These are phyloP conservation scores for Populus nigra DNA, from an alignment of 345 rosid genomes.

Conservation along the genomic window DNA sequence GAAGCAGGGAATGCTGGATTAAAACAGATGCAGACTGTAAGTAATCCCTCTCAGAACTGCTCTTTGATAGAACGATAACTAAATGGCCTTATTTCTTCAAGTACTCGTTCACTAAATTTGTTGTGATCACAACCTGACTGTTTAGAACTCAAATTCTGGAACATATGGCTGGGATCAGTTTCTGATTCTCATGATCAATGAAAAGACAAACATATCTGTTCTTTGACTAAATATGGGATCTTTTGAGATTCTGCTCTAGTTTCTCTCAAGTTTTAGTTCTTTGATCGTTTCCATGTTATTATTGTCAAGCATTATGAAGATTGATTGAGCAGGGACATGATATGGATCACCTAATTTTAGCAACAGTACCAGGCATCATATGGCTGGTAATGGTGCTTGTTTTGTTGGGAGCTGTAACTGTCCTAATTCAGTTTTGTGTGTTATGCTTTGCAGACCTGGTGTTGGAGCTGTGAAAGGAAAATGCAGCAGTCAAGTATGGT, in stretches of 20 bases:
- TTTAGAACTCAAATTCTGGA: not conserved
- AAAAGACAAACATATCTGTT: not conserved
- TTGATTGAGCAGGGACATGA: not conserved
- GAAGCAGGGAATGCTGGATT: constrained; percentile 76
- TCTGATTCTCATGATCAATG: not conserved
- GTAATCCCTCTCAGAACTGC: constrained; percentile 24
- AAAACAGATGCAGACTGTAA: constrained; percentile 83
- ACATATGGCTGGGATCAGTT: not conserved
- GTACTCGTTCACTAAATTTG: not conserved
- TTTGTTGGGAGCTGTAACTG: not conserved
- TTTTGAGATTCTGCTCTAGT: not conserved
- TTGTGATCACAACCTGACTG: not conserved
- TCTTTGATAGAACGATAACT: not conserved
- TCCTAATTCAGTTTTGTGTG: constrained; percentile 12
- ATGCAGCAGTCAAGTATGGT: constrained; percentile 21
- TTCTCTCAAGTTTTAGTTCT: not conserved
- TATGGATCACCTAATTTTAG: not conserved
- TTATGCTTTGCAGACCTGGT: constrained; percentile 53
- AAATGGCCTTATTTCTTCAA: not conserved
- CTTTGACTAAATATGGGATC: not conserved
- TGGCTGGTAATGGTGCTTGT: not conserved
- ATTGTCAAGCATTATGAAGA: not conserved
- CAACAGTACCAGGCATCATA: not conserved
- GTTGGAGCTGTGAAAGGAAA: constrained; percentile 58
- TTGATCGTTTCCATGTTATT: not conserved